Evolutionary conservation across 768 basidiomycete genomes (phyloP).

Genomic region (Coprinopsis cinerea): DNA sequence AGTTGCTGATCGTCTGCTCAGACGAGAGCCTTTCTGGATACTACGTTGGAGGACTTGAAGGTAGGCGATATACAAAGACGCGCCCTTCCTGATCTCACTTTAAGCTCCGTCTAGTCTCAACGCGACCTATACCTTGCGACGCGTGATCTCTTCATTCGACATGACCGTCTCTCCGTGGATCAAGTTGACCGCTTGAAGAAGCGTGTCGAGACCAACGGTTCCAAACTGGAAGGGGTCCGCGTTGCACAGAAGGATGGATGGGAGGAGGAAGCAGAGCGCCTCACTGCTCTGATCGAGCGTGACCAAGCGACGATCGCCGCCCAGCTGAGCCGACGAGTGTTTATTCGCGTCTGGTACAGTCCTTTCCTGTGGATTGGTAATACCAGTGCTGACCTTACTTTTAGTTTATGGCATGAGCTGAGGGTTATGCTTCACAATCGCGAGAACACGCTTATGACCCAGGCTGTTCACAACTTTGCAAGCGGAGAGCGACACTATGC

Average conservation of each 20-base stretch:
- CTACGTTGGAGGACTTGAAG: slow-evolving; percentile 74
- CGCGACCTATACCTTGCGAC: slow-evolving; percentile 84
- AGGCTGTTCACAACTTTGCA: slow-evolving; percentile 67
- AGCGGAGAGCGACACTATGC: slow-evolving; percentile 68
- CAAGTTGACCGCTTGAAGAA: slow-evolving; percentile 85
- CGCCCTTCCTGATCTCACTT: background rate
- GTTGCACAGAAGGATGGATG: slow-evolving; percentile 72
- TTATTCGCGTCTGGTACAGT: slow-evolving; percentile 78
- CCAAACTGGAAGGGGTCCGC: slow-evolving; percentile 73
- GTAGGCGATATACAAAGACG: slow-evolving; percentile 27
- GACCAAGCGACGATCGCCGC: slow-evolving; percentile 79
- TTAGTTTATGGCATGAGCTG: slow-evolving; percentile 90
- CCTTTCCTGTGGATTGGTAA: background rate
- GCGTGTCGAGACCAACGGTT: slow-evolving; percentile 68
- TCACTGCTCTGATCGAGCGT: slow-evolving; percentile 67
- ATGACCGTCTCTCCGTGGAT: slow-evolving; percentile 85
- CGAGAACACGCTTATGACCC: slow-evolving; percentile 76
- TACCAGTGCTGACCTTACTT: slow-evolving; percentile 7
- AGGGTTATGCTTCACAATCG: slow-evolving; percentile 87
- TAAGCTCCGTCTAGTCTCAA: slow-evolving; percentile 29
- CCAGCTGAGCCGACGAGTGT: slow-evolving; percentile 73
- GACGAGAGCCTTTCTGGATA: slow-evolving; percentile 59
- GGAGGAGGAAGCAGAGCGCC: slow-evolving; percentile 79
- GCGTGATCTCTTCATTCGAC: slow-evolving; percentile 79
- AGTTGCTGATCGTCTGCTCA: slow-evolving; percentile 20